A percentile compares a stretch with the other conserved stretches of the same genome.
Conservation (phyloP, 495 filamentous ascomycete species). For the Podospora appendiculata region DNA sequence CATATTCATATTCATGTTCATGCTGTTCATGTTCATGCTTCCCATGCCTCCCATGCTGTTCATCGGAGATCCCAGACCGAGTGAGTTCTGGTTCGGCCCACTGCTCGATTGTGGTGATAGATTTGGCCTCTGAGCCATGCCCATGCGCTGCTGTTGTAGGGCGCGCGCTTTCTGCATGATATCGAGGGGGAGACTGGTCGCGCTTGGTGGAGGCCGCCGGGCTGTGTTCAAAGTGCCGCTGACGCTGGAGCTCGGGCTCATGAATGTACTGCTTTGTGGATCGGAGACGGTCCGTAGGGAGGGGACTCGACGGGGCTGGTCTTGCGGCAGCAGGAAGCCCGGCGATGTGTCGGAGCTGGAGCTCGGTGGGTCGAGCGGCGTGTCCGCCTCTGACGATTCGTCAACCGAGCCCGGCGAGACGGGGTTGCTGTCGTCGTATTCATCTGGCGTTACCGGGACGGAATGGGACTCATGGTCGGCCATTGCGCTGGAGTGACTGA, state of each 20-base stretch:
- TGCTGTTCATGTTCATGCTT: conserved; percentile 4
- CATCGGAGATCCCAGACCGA: conserved; percentile 6
- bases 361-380: conserved; percentile 35
- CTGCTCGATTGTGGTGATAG: conserved; percentile 1
- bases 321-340: conserved; percentile 10
- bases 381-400: conserved; percentile 37
- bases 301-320: conserved; percentile 38
- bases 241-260: conserved; percentile 71
- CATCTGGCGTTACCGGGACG: conserved; percentile 33
- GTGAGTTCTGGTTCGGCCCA: background rate
- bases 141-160: conserved; percentile 28
- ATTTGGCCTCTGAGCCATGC: conserved; percentile 15
- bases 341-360: conserved; percentile 20
- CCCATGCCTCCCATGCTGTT: background rate
- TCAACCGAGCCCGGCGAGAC: conserved; percentile 32
- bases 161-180: conserved; percentile 76
- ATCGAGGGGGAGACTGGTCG: conserved; percentile 61
- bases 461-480: conserved; percentile 19
- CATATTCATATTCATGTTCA: conserved; percentile 5
- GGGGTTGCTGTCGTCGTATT: conserved; percentile 27
- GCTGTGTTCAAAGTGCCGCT: conserved; percentile 70
- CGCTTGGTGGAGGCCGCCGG: conserved; percentile 26
- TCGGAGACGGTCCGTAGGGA: conserved; percentile 51
- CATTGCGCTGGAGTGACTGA: conserved; percentile 19
- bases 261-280: conserved; percentile 39